Evolutionary conservation across 2,329 filamentous ascomycete genomes (phyloP), one percentile per base, ranked within the genome.

Genomic region (Fusarium siculi): DNA sequence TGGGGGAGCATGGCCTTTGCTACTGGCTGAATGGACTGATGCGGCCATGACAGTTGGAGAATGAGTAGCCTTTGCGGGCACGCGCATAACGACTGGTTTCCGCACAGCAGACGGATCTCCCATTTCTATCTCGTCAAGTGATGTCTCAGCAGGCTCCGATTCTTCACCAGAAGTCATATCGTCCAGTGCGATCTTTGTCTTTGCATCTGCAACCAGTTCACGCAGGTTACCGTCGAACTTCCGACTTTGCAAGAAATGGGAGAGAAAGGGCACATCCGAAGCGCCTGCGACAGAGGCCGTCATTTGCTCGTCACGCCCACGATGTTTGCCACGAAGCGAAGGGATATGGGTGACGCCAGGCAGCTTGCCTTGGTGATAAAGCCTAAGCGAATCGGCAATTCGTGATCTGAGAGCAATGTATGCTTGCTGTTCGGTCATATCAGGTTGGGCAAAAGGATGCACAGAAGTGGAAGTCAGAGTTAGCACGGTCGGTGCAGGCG

Each of bases 201-300:
- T 91, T 30, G 89, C 89, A 74, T 91, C 89, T 58, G 83, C 83
- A 55, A 92, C 90, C 74, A 87, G 79, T 61, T 89, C 86, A 66
- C 84, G 80, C 59, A 93, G 82, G 76, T 93, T 87, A 57, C 90
- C 86, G 67, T 84, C 83, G 74, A 92, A 88, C 39, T 91, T 91
- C 78, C 86, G 88, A 70, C 84, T 87, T 74, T 89, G 85, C 82
- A 94, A 85, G 52, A 93, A 81, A 44, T 87, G 87, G 36, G 92
- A 93, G 25, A 95, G 85, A 81, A 93, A 87, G 19, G 93, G 93
- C 21, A 90, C 89, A 39, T 89, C 87, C 11, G 87, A 80, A 16
- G 90, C 89, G 56, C 86, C 86, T 61, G 86, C 82, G 76, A 91
- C 90, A 44, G n/a, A 67, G 70, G 52, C 62, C 54, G 63, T 49